phyloP scores from a whole-genome alignment of 176 grass and related monocot species.

The Neostapfia colusana region DNA sequence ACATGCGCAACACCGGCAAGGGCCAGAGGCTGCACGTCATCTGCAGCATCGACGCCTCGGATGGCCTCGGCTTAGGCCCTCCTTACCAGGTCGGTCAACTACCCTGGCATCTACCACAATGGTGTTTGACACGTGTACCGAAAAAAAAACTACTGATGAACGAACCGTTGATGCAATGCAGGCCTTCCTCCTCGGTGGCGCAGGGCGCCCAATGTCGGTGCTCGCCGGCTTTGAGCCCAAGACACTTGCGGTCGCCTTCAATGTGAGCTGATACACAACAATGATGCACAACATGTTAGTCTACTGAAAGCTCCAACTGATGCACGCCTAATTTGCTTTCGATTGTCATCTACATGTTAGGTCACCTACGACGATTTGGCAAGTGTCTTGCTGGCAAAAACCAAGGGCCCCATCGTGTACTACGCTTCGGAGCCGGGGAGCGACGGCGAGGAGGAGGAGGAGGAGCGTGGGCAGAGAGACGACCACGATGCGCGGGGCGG shows the following conservation, averaged over 20 bases:
- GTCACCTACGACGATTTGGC: slow-evolving; percentile 50
- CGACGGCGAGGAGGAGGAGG: slow-evolving; percentile 11
- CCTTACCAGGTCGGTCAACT: slow-evolving; percentile 55
- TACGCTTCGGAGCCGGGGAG: slow-evolving; percentile 27
- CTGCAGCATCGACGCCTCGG: slow-evolving; percentile 79
- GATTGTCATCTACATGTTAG: slow-evolving; percentile 28
- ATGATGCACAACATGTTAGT: background rate
- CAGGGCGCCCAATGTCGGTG: slow-evolving; percentile 40
- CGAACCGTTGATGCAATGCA: slow-evolving; percentile 17
- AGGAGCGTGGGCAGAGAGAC: background rate
- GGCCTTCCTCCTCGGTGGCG: slow-evolving; percentile 83
- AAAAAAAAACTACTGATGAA: background rate
- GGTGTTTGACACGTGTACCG: background rate
- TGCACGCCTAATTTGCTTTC: background rate
- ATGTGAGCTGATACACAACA: slow-evolving; percentile 49
- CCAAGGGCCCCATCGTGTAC: slow-evolving; percentile 57
- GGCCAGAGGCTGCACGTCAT: slow-evolving; percentile 78
- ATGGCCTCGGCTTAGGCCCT: slow-evolving; percentile 58
- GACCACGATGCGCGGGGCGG: background rate
- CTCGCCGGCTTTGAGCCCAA: slow-evolving; percentile 55
- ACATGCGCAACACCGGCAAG: slow-evolving; percentile 75
- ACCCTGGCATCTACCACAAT: background rate
- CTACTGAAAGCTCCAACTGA: background rate
- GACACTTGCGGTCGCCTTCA: slow-evolving; percentile 67
- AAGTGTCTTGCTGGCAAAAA: slow-evolving; percentile 25